Percentiles rank a stretch among this genome's conserved stretches.
Evolutionary conservation across 495 filamentous ascomycete species (phyloP).

Genomic region (Daldinia childiae): DNA sequence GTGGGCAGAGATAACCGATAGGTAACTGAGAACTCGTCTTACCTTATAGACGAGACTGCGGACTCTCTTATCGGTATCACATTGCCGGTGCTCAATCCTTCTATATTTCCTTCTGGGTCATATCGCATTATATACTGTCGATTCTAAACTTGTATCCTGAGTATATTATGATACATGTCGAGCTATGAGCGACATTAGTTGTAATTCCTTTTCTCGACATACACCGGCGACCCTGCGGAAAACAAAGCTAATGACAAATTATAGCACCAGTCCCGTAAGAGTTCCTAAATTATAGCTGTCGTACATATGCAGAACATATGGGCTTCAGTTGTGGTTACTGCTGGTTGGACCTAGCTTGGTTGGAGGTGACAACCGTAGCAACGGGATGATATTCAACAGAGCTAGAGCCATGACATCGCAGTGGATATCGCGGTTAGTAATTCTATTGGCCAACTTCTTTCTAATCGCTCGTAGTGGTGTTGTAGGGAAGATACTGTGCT

Average conservation of each 20-base stretch:
- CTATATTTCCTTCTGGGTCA: not conserved
- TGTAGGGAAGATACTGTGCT: not conserved
- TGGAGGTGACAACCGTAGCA: conserved; percentile 6
- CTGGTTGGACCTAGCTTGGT: conserved; percentile 24
- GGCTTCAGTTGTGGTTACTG: conserved; percentile 23
- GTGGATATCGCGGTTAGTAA: conserved; percentile 35
- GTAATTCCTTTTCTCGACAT: not conserved
- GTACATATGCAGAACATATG: conserved; percentile 20
- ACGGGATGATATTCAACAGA: conserved; percentile 15
- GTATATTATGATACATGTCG: not conserved
- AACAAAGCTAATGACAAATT: not conserved
- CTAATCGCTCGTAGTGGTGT: not conserved
- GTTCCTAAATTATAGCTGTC: not conserved
- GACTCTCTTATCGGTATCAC: not conserved
- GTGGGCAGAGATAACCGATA: conserved; percentile 10
- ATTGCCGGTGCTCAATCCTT: not conserved
- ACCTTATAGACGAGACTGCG: not conserved
- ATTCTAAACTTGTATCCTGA: not conserved
- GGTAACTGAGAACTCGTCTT: conserved; percentile 7
- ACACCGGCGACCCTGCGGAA: not conserved
- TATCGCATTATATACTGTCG: not conserved
- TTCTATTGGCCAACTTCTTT: conserved; percentile 23
- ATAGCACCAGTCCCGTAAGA: not conserved
- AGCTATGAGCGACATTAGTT: not conserved
- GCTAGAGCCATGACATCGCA: conserved; percentile 9